Evolutionary conservation across 2,329 filamentous ascomycete genomes (phyloP).

Genomic region (Pestalotiopsis fici): DNA sequence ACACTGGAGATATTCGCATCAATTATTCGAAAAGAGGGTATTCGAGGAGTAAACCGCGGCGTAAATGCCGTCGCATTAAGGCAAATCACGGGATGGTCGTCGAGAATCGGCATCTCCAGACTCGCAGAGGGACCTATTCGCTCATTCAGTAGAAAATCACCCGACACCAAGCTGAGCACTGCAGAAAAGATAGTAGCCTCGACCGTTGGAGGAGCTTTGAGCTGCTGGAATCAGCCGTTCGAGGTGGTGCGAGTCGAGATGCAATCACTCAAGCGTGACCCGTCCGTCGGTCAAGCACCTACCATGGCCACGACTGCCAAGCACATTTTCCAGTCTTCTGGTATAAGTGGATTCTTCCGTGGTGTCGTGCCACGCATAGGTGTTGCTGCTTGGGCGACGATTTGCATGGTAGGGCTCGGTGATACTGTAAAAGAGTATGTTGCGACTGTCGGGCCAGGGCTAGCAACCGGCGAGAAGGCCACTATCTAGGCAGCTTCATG

Average conservation of each 20-base stretch:
- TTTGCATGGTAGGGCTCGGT: conserved; percentile 99
- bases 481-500: no score
- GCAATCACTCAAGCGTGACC: conserved; percentile 98
- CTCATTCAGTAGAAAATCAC: neutral
- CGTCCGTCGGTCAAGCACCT: conserved; percentile 67
- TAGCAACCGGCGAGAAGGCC: no score
- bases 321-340: conserved; percentile 32
- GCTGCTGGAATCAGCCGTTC: conserved; percentile 99
- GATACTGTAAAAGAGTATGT: conserved; percentile 71
- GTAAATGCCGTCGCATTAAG: neutral
- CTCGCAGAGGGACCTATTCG: neutral
- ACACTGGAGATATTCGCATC: conserved; percentile 68
- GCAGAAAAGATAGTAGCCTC: conserved; percentile 88
- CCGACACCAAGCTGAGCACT: conserved; percentile 80
- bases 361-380: conserved; percentile 93
- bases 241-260: conserved; percentile 99
- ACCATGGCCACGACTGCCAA: neutral
- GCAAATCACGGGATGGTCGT: neutral
- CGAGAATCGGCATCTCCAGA: neutral
- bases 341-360: conserved; percentile 89
- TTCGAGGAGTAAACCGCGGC: neutral
- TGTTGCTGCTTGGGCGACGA: conserved; percentile 96
- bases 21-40: neutral
- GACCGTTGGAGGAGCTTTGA: conserved; percentile 86
- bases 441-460: neutral